phyloP scores from a whole-genome alignment of 805 yeast genomes.

The Schizosaccharomyces lindneri region DNA sequence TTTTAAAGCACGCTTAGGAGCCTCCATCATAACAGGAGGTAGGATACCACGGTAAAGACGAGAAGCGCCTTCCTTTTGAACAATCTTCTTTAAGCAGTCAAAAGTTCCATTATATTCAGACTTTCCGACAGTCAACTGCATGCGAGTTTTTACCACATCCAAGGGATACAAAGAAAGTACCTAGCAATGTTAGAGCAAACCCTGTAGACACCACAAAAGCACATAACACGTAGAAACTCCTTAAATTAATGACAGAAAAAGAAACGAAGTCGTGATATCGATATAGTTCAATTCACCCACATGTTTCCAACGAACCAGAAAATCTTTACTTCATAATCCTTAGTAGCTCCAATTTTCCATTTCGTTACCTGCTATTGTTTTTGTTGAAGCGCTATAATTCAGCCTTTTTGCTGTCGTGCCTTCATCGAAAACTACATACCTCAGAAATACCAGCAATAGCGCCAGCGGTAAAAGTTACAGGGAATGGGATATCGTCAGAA shows the following conservation, averaged over 20 bases:
- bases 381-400: not conserved
- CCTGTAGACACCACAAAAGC: not conserved
- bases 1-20: constrained; percentile 94
- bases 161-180: constrained; percentile 74
- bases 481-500: not conserved
- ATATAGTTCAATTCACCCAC: no score
- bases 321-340: not conserved
- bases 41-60: constrained; percentile 79
- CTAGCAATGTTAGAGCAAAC: constrained; percentile 5
- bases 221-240: not conserved
- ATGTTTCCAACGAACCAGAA: no score
- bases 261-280: no score
- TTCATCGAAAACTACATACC: constrained; percentile 10
- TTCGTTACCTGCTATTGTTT: not conserved
- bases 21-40: constrained; percentile 96
- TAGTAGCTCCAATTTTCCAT: not conserved
- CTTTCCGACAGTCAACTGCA: constrained; percentile 50
- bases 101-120: constrained; percentile 56
- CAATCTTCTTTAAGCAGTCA: constrained; percentile 62
- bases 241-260: not conserved
- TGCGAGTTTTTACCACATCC: constrained; percentile 77
- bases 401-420: not conserved
- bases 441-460: constrained; percentile 96
- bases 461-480: constrained; percentile 41
- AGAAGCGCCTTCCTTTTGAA: constrained; percentile 58